Base-by-base conservation (phyloP, 805 yeast genomes). In the Candida nonsorbophila region DNA sequence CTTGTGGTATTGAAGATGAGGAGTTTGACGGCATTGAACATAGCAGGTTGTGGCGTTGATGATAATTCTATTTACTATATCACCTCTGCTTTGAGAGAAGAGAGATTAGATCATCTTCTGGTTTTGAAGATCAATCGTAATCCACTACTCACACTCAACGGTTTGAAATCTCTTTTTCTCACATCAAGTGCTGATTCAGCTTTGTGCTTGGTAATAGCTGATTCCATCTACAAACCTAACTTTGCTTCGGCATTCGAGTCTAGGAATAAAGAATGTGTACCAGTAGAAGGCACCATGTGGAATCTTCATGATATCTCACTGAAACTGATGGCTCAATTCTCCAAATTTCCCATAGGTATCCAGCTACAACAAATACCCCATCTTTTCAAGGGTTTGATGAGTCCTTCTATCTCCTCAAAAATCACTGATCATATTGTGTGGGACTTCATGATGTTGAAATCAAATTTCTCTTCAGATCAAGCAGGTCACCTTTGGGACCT, bases 41-140 rank as follows among this genome's bases (percentile, higher is more conserved):
- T 64, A 7, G 60, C 69, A 1, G 45, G 51, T 19, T 45, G 44
- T 20, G 25, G 25, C 0, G 24, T 62, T 7, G 60, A 59, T 38
- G 68, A 62, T 37, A 49, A 37, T 20, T 54, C 48, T 17, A 25
- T 62, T 4, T 38, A 44, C 25, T 51, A 51, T 14, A 30, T 62
- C n/a, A 24, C 34, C 7, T 23, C 38, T 8, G 32, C 45, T 25
- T 29, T 51, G 12, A 29, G 39, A 24, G 41, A 38, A 11, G 37
- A 40, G 1, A 34, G 30, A 19, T 14, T 54, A 2, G 25, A 40
- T 2, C 38, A 37, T 6, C 38, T 62, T 12, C 38, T 46, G 20
- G 31, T 55, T 5, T 28, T 62, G 3, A 30, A 43, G 12, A 13
- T 62, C 2, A 28, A 32, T 14, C 43, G 48, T 6, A 57, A 66